These are phyloP conservation scores for Rhizopogon salebrosus DNA, from an alignment of 768 basidiomycete genomes.

Conservation along the genomic window DNA sequence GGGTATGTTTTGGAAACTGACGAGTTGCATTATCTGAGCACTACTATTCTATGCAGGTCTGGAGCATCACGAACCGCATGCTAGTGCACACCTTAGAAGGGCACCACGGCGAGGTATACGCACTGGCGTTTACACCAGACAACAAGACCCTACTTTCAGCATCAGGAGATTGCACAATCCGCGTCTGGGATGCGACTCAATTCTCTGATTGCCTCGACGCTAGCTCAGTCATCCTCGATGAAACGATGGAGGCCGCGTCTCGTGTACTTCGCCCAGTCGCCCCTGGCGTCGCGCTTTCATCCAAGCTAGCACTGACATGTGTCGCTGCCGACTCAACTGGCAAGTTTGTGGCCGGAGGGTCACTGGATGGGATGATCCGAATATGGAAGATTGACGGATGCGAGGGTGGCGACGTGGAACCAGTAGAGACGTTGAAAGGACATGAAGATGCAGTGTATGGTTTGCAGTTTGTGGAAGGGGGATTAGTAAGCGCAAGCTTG, in stretches of 20 bases:
- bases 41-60: conserved; percentile 53
- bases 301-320: conserved; percentile 51
- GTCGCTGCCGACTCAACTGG: conserved; percentile 79
- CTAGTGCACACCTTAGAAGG: conserved; percentile 70
- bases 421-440: conserved; percentile 72
- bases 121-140: conserved; percentile 86
- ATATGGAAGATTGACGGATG: conserved; percentile 76
- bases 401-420: conserved; percentile 39
- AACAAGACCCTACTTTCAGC: conserved; percentile 86
- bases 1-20: conserved; percentile 45
- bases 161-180: conserved; percentile 69
- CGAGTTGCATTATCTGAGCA: conserved; percentile 3
- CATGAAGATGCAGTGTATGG: conserved; percentile 86
- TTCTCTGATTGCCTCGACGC: conserved; percentile 4
- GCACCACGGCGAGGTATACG: conserved; percentile 91
- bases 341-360: conserved; percentile 58
- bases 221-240: conserved; percentile 40
- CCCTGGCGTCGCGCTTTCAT: conserved; percentile 10
- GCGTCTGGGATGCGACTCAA: conserved; percentile 59
- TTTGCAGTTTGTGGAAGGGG: conserved; percentile 89
- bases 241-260: conserved; percentile 43
- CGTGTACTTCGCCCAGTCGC: conserved; percentile 13
- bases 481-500: conserved; percentile 85
- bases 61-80: conserved; percentile 86
- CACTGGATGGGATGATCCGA: conserved; percentile 70